Evolutionary conservation across 2,329 filamentous ascomycete genomes (phyloP), one percentile per base, ranked within the genome.

Genomic region (Curvularia hawaiiensis): DNA sequence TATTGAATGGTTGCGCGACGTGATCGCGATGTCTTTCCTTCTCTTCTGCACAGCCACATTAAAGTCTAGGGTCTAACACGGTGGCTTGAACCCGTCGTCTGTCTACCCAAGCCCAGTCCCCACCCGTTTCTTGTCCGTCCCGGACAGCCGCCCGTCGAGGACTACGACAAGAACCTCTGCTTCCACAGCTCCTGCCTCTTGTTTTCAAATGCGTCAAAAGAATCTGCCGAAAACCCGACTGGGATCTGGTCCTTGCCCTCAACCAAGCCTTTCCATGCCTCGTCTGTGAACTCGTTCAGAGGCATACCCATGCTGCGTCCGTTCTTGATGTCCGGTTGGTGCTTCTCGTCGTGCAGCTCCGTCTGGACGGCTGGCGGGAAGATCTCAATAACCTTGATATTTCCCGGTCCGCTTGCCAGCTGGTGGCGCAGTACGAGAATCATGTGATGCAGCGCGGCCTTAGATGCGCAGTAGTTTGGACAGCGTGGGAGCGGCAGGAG

Each of bases 301-400:
- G 83, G 83, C 79, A 86, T 85, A 1, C 83, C 83, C 22, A 84
- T 77, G n/a, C 73, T 59, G 16, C 78, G 64, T 1, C 82, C 82
- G 53, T 80, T 75, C 66, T 82, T 78, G 64, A 83, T 75, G 61
- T 84, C 81, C 0, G 82, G 82, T 70, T 84, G 82, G 56, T 84
- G 80, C 68, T 83, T 83, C 28, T 75, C 76, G 57, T 85, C 82
- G 58, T 85, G 83, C 26, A 85, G 69, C 66, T 85, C 83, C 0
- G 82, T 85, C 72, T 85, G 83, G 35, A 85, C 83, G 0, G 82
- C 81, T 0, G 83, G 84, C 3, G 83, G 83, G 54, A 80, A 82
- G 10, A 85, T 75, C 67, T 85, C 83, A 38, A 85, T 73, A n/a
- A 85, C 78, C 58, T 83, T 82, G 64, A 85, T 75, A 46, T 81